Evolutionary conservation across 148 eudicot genomes (phyloP).

Genomic region (Dysphania ambrosioides): DNA sequence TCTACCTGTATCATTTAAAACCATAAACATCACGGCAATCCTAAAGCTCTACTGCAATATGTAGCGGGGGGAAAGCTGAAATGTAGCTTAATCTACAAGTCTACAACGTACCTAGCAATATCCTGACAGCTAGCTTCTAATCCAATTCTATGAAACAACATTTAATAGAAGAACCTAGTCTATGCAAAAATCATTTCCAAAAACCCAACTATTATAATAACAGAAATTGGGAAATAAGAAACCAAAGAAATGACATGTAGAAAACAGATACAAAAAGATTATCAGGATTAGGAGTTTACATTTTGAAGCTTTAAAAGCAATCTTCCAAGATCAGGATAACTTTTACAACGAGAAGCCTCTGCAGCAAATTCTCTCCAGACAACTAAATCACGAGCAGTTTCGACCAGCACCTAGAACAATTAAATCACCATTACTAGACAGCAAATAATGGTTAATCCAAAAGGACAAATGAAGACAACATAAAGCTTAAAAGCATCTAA

Average conservation of each 20-base stretch:
- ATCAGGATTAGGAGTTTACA: constrained; percentile 49
- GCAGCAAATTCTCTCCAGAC: constrained; percentile 81
- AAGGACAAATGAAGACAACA: too few relatives aligned
- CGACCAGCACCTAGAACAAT: constrained; percentile 61
- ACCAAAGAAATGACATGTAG: background rate
- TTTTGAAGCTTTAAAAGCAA: constrained; percentile 76
- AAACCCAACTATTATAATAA: background rate
- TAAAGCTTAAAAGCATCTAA: background rate
- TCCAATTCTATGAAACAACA: too few relatives aligned
- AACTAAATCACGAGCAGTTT: constrained; percentile 62
- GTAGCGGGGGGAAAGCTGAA: background rate
- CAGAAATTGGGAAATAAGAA: background rate
- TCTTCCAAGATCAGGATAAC: constrained; percentile 85
- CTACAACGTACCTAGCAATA: background rate
- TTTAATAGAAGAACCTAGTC: too few relatives aligned
- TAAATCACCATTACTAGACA: constrained; percentile 17
- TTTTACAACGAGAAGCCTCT: constrained; percentile 79
- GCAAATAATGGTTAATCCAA: too few relatives aligned
- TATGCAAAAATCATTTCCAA: background rate
- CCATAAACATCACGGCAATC: background rate
- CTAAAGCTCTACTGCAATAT: background rate
- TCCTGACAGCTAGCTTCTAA: background rate
- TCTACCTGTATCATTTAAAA: too few relatives aligned
- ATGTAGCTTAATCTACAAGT: background rate
- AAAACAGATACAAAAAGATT: background rate